Base-by-base conservation (phyloP, 2,329 filamentous ascomycete genomes). In the Botrytis sinoallii region DNA sequence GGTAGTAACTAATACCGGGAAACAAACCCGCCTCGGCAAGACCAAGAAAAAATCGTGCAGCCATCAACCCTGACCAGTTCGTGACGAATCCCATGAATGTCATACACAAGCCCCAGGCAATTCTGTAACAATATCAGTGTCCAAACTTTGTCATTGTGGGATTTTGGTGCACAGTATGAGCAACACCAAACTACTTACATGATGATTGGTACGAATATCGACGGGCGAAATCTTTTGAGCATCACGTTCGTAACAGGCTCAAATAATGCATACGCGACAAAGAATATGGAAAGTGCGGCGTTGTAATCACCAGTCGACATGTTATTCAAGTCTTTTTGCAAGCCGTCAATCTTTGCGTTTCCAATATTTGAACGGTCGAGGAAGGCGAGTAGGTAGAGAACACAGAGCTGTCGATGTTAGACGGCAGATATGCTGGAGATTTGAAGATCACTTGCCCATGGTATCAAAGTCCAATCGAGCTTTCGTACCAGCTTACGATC, bases 341-440 rank as follows among this genome's bases (percentile, higher is more conserved):
- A 78, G 1, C 86, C 85, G 38, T 87, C 87, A 74, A 91, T 87
- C 76, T 89, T 90, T 55, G 89, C 93, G 83, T 86, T 96, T 63
- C 93, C 93, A 74, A 96, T 94, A 78, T 96, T 95, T 40, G 93
- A 94, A 22, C 91, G 86, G 79, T 92, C 90, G 61, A 94, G 86
- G 81, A 94, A 94, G 75, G 90, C 91, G 70, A 93, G 86, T 2
- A 95, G 85, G 78, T 94, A 94, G 48, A 94, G 85, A 66, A 93
- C 93, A 74, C 89, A 91, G 20, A 93, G 87, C 87, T 85, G 70
- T 48, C 29, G 44, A 44, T 55, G 73, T 64, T 77, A 74, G 59
- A 75, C 75, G 71, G 74, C 73, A 65, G 66, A 48, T 14, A 42
- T 61, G 40, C 48, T 48, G 32, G 38, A 44, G 22, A 46, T 18